Evolutionary conservation across 2,329 filamentous ascomycete genomes (phyloP).

Genomic region (Bipolaris victoriae): DNA sequence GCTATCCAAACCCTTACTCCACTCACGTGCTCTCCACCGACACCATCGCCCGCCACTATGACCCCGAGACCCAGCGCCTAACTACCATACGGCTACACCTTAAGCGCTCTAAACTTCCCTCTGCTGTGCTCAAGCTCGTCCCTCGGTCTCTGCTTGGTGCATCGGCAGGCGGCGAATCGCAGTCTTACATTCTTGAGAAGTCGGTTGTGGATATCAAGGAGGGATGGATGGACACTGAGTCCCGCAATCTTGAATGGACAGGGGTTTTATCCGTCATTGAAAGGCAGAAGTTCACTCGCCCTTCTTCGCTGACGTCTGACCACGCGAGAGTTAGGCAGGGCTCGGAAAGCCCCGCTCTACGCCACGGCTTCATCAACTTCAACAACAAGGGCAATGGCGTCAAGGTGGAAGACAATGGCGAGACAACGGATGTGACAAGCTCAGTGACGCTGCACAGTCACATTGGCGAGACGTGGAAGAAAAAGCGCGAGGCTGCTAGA

Average conservation of each 20-base stretch:
- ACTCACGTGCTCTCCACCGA: slow-evolving; percentile 83
- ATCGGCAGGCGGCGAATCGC: slow-evolving; percentile 65
- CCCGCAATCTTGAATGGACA: slow-evolving; percentile 80
- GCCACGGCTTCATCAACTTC: slow-evolving; percentile 44
- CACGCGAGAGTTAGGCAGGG: slow-evolving; percentile 39
- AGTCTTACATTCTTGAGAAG: slow-evolving; percentile 80
- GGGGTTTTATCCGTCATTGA: slow-evolving; percentile 80
- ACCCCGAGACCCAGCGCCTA: slow-evolving; percentile 74
- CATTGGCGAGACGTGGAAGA: slow-evolving; percentile 70
- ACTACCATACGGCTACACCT: slow-evolving; percentile 81
- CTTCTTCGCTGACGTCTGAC: slow-evolving; percentile 30
- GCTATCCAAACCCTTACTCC: slow-evolving; percentile 85
- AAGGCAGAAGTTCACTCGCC: slow-evolving; percentile 70
- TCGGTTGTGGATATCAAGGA: slow-evolving; percentile 79
- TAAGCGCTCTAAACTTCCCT: slow-evolving; percentile 79
- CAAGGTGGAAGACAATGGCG: slow-evolving; percentile 40
- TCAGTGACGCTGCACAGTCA: slow-evolving; percentile 75
- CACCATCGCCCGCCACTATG: slow-evolving; percentile 76
- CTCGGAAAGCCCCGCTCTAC: slow-evolving; percentile 40
- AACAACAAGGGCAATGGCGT: slow-evolving; percentile 28
- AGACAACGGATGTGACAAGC: slow-evolving; percentile 71
- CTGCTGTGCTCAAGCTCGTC: slow-evolving; percentile 75
- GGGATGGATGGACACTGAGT: slow-evolving; percentile 84
- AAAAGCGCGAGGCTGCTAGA: slow-evolving; percentile 51
- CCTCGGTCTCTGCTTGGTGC: slow-evolving; percentile 71